These are phyloP conservation scores for Coniosporium apollinis DNA, from an alignment of 495 filamentous ascomycete genomes.

Conservation along the genomic window DNA sequence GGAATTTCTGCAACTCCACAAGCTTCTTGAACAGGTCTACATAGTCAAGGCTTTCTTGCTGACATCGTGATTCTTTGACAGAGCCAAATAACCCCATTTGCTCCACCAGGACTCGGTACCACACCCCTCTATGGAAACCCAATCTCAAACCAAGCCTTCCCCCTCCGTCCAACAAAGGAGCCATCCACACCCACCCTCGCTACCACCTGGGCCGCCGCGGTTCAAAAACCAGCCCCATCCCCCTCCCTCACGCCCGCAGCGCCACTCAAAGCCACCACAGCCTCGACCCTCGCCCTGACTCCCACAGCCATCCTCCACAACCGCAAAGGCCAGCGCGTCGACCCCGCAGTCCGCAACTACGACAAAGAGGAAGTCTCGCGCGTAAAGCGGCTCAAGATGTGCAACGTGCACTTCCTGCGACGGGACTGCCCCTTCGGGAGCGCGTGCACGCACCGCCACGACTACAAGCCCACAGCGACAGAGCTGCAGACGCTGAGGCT, in stretches of 20 bases:
- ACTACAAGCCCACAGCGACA: constrained; percentile 47
- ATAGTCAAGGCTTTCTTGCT: too few relatives aligned
- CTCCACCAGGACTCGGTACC: neutral
- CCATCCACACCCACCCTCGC: too few relatives aligned
- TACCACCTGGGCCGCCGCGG: neutral
- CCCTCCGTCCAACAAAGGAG: constrained; percentile 1
- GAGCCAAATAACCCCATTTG: constrained; percentile 1
- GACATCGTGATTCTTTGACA: constrained; percentile 1
- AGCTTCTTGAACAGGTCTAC: too few relatives aligned
- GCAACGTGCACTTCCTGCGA: constrained; percentile 71
- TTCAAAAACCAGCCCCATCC: neutral
- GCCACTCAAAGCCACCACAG: neutral
- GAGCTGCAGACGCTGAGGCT: constrained; percentile 52
- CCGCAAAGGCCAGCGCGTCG: constrained; percentile 54
- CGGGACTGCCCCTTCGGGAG: constrained; percentile 55
- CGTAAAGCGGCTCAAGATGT: constrained; percentile 57
- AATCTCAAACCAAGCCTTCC: constrained; percentile 1
- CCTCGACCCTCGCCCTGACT: neutral
- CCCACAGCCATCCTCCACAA: constrained; percentile 40
- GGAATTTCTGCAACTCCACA: too few relatives aligned
- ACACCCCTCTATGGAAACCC: neutral
- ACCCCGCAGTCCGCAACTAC: constrained; percentile 37
- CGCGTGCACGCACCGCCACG: constrained; percentile 60
- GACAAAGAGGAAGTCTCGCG: constrained; percentile 41
- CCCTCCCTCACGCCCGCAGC: neutral